Percentiles rank a stretch among this genome's conserved stretches.
phyloP scores from a whole-genome alignment of 495 filamentous ascomycete genomes.

The Aspergillus bridgeri region DNA sequence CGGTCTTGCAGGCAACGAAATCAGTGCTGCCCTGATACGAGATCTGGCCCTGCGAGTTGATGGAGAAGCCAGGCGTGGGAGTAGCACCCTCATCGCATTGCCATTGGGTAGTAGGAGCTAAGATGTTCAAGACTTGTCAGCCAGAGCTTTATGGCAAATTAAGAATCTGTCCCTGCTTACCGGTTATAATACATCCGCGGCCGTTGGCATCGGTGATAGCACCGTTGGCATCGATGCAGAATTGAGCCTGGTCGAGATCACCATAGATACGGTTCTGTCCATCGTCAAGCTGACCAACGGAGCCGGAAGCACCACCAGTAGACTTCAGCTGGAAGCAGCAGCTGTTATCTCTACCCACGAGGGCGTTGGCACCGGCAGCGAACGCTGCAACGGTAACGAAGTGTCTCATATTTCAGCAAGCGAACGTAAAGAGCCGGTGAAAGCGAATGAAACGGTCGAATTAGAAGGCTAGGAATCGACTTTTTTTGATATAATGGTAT shows the following conservation, averaged over 20 bases:
- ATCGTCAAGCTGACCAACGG: slow-evolving; percentile 50
- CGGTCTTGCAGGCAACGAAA: slow-evolving; percentile 55
- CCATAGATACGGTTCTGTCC: slow-evolving; percentile 54
- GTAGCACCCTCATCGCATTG: slow-evolving; percentile 59
- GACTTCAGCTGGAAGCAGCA: slow-evolving; percentile 53
- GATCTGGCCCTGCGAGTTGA: slow-evolving; percentile 46
- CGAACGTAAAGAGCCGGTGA: slow-evolving; percentile 12
- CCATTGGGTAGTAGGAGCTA: slow-evolving; percentile 56
- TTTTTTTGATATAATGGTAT: background rate
- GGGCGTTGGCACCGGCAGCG: slow-evolving; percentile 37
- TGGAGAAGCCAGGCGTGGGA: slow-evolving; percentile 44
- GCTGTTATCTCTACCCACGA: slow-evolving; percentile 33
- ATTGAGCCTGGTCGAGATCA: slow-evolving; percentile 34
- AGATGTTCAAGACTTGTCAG: slow-evolving; percentile 14
- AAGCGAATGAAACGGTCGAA: slow-evolving; percentile 12
- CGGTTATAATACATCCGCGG: slow-evolving; percentile 57
- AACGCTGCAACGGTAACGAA: slow-evolving; percentile 36
- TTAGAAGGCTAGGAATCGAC: background rate
- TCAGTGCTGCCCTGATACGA: slow-evolving; percentile 38
- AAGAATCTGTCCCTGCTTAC: slow-evolving; percentile 28
- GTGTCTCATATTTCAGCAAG: slow-evolving; percentile 29
- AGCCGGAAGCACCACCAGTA: slow-evolving; percentile 43
- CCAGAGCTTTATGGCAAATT: slow-evolving; percentile 1
- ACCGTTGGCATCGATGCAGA: slow-evolving; percentile 46
- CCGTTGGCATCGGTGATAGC: slow-evolving; percentile 50